phyloP scores from a whole-genome alignment of 495 filamentous ascomycete species.

The Aspergillus incahuasiensis region DNA sequence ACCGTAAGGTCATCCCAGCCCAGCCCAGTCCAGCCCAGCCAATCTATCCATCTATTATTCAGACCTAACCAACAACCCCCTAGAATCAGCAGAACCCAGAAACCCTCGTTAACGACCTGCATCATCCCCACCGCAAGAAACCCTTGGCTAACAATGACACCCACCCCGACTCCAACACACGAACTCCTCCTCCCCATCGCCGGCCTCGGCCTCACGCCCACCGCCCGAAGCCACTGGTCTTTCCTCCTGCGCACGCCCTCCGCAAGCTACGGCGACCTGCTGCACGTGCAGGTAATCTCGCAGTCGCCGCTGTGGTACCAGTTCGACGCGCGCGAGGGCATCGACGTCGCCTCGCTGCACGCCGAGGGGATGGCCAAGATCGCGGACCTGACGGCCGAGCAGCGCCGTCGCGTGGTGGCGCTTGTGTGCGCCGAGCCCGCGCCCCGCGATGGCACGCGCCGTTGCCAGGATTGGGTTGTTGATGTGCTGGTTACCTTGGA shows the following conservation, averaged over 20 bases:
- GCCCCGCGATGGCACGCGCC: constrained; percentile 11
- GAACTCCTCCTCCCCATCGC: constrained; percentile 8
- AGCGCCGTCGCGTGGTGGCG: constrained; percentile 4
- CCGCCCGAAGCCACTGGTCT: constrained; percentile 7
- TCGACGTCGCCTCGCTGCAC: constrained; percentile 5
- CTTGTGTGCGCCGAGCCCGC: constrained; percentile 8
- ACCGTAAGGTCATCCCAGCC: not conserved
- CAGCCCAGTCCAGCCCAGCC: not conserved
- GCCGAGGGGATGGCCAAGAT: constrained; percentile 16
- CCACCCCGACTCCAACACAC: not conserved
- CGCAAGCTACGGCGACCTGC: constrained; percentile 2
- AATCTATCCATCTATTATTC: not conserved
- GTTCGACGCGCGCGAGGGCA: constrained; percentile 14
- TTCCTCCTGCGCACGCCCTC: constrained; percentile 1
- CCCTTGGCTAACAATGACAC: not conserved
- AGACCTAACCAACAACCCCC: too few relatives aligned
- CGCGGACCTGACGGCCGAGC: constrained; percentile 3
- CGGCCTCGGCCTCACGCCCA: not conserved
- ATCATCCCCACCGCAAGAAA: too few relatives aligned
- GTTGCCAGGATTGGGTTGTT: constrained; percentile 18
- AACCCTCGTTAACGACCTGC: too few relatives aligned
- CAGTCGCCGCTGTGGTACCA: constrained; percentile 14
- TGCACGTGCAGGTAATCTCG: constrained; percentile 8
- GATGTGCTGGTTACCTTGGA: constrained; percentile 17
- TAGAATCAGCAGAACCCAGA: too few relatives aligned